Base-by-base conservation (phyloP, 306 rosid species). In the Trifolium fragiferum region DNA sequence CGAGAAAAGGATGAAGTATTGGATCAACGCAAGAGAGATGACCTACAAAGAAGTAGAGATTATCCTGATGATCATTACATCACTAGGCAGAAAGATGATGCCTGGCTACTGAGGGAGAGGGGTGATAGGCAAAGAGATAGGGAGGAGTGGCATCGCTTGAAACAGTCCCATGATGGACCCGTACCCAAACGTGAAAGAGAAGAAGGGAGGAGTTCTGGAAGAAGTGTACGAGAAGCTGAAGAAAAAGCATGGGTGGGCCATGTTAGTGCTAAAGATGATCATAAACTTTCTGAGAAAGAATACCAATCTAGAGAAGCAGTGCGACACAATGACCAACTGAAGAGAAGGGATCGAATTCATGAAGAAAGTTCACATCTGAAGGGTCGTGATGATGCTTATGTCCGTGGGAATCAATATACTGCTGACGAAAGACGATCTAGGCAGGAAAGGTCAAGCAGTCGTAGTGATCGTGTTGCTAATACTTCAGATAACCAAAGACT, bases 141-240 rank as follows among this genome's bases (percentile, higher is more conserved):
- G 81, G 98, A 90, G 68, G 96, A 94, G 50, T 92, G 99, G 98
- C 93, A 82, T 49, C 82, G 97, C 83, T 15, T 76, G 71, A 94
- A 92, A 80, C 96, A 86, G 68, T 60, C 92, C 68, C 91, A 89
- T 70, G 98, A 92, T 82, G 99, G 89, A 80, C 89, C 74, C 66
- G 65, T 80, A 82, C 74, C 89, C 23, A 95, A 89, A 88, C 91
- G 92, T 25, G 96, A 92, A 70, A 84, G 96, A 84, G 96, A 92
- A 69, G 98, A 94, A 46, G 96, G 93, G 72, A 79, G 96, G 50
- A 82, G 78, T 76, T 73, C 89, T 72, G 46, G 79, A 73, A 90
- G 96, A 86, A 83, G 89, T 73, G 99, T 90, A 50, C 89, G 90
- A 64, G 88, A 84, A 53, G 72, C 80, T 70, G 98, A 88, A 82